These are phyloP conservation scores for Dothistroma septosporum DNA, from an alignment of 2,329 filamentous ascomycete species.

Conservation along the genomic window DNA sequence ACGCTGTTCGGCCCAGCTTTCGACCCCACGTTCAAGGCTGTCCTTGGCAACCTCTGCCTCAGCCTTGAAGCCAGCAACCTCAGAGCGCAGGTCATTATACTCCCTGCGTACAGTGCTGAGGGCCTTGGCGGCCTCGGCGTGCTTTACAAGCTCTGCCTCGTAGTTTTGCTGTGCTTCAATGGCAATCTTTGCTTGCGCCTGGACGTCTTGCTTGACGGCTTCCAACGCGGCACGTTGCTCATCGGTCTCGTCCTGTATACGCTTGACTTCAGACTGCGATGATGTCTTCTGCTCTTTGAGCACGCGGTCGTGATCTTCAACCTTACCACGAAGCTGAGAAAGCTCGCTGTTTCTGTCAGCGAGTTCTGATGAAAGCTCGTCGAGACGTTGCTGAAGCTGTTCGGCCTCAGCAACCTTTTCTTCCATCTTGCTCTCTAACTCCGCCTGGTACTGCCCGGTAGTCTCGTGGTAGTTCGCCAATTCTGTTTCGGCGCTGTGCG, in stretches of 20 bases:
- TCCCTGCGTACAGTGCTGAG: conserved; percentile 75
- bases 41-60: conserved; percentile 84
- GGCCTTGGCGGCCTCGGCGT: conserved; percentile 87
- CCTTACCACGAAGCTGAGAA: conserved; percentile 71
- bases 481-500: conserved; percentile 81
- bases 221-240: conserved; percentile 73
- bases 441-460: conserved; percentile 81
- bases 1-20: conserved; percentile 80
- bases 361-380: conserved; percentile 79
- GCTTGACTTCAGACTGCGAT: conserved; percentile 72
- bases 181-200: conserved; percentile 89
- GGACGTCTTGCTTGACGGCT: conserved; percentile 85
- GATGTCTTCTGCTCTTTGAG: conserved; percentile 78
- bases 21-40: conserved; percentile 72
- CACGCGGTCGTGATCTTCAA: conserved; percentile 66
- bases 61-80: conserved; percentile 68
- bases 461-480: conserved; percentile 73
- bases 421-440: conserved; percentile 70
- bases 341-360: conserved; percentile 77
- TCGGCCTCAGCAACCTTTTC: conserved; percentile 76
- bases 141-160: conserved; percentile 88
- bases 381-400: conserved; percentile 76
- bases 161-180: conserved; percentile 92
- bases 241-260: conserved; percentile 79
- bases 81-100: conserved; percentile 74